Evolutionary conservation across 768 basidiomycete genomes (phyloP), one percentile per base, ranked within the genome.

Genomic region (Boletus sp.): DNA sequence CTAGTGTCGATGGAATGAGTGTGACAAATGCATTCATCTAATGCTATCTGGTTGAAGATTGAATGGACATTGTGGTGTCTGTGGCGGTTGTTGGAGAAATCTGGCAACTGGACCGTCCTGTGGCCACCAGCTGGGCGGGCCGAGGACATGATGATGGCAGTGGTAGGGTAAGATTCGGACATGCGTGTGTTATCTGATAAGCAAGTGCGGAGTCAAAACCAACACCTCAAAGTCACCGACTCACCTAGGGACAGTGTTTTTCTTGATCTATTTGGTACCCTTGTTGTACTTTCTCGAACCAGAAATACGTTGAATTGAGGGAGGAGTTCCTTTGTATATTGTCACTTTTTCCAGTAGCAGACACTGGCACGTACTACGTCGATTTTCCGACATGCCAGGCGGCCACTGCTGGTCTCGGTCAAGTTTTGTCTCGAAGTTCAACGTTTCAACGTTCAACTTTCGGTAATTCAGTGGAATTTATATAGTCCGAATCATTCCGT

Each of bases 21-120:
- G n/a, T n/a, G n/a, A 30, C 33, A 42, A 15, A 46, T 40, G 50
- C 42, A 30, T 25, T 53, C 42, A 11, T 51, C 51, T 27, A 64
- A 23, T 15, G 41, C 32, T 25, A 55, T 43, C 19, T 47, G 41
- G 35, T 48, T 34, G 43, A 54, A 42, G 17, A 52, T 40, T 10
- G 33, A 21, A n/a, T 51, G 43, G 7, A 41, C 9, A 4, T 51
- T 23, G 14, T 19, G 29, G 42, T 58, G 39, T 27, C 25, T 35
- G 9, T 46, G 66, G 23, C 64, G 64, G 21, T 44, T 33, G 23
- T 62, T 50, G 32, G 64, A 67, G 27, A 65, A 29, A 19, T 65
- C 53, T 29, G 66, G 64, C n/a, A 65, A 33, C n/a, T 47, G 59
- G 19, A 54, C 23, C 25, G 15, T 15, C 5, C 11, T 37, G 39